Evolutionary conservation across 148 eudicot species (phyloP).

Genomic region (Beta vulgaris): DNA sequence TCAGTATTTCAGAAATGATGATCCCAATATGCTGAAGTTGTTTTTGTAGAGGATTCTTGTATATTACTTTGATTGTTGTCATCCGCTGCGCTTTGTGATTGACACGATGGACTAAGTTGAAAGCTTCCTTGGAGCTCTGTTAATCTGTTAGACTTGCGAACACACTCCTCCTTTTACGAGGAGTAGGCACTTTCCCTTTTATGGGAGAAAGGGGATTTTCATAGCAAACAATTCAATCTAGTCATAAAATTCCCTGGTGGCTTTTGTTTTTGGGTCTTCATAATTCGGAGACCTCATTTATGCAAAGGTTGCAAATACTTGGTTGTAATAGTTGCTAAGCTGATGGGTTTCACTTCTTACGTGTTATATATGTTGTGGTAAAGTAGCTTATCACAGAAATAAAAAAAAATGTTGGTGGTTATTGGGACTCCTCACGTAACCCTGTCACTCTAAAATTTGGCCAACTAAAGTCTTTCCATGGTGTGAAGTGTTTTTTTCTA

Average conservation of each 20-base stretch:
- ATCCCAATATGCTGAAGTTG: background rate
- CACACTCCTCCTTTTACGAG: background rate
- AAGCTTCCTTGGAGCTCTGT: background rate
- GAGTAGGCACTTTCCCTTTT: background rate
- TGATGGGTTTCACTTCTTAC: background rate
- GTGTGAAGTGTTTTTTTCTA: background rate
- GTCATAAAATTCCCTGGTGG: background rate
- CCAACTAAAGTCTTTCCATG: background rate
- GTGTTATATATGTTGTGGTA: background rate
- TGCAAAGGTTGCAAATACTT: background rate
- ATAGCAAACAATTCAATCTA: background rate
- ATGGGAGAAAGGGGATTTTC: background rate
- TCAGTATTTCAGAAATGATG: too few species aligned
- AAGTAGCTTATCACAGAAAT: background rate
- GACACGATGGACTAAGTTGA: background rate
- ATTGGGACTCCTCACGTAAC: background rate
- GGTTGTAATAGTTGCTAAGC: background rate
- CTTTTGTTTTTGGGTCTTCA: background rate
- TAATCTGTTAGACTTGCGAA: background rate
- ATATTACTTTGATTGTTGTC: too few species aligned
- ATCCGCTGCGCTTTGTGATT: background rate
- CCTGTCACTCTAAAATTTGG: background rate
- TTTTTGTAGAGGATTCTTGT: background rate
- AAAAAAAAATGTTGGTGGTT: background rate
- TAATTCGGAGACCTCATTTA: background rate